phyloP scores from a whole-genome alignment of 2,329 filamentous ascomycete species.

The Ophiostoma populinum region DNA sequence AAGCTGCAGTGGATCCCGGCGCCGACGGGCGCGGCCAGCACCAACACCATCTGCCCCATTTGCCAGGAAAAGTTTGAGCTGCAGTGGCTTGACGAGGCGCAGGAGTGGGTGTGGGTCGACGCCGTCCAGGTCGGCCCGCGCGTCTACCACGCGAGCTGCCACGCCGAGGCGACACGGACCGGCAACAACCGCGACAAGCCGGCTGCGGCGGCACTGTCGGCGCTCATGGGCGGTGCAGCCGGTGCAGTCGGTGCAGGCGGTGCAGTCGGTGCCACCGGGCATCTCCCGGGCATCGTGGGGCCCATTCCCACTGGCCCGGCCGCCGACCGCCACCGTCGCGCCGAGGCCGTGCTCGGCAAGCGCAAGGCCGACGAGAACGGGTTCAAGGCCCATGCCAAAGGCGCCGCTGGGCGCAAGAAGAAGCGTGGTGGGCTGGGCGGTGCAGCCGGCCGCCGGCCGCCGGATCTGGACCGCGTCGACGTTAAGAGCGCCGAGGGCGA shows the following conservation, averaged over 20 bases:
- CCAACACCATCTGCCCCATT: slow-evolving; percentile 73
- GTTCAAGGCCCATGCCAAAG: background rate
- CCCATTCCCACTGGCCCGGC: slow-evolving; percentile 6
- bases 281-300: background rate
- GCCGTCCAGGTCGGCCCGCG: slow-evolving; percentile 60
- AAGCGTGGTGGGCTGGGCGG: slow-evolving; percentile 9
- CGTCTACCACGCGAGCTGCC: slow-evolving; percentile 82
- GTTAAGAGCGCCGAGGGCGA: slow-evolving; percentile 8
- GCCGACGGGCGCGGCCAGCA: slow-evolving; percentile 57
- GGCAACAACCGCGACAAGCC: slow-evolving; percentile 20
- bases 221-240: slow-evolving; percentile 5
- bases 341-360: slow-evolving; percentile 13
- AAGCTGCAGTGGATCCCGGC: slow-evolving; percentile 63
- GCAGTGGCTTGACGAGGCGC: slow-evolving; percentile 77
- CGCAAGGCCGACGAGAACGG: slow-evolving; percentile 5
- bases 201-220: slow-evolving; percentile 9
- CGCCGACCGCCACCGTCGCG: slow-evolving; percentile 4
- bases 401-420: slow-evolving; percentile 10
- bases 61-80: slow-evolving; percentile 92
- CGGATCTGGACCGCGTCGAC: slow-evolving; percentile 12
- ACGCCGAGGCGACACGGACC: slow-evolving; percentile 61
- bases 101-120: slow-evolving; percentile 96
- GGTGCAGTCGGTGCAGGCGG: no score
- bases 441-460: slow-evolving; percentile 8
- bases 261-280: background rate